A percentile compares a stretch with the other conserved stretches of the same genome.
Conservation (phyloP, 2,329 filamentous ascomycete species). For the Shiraia sp. region DNA sequence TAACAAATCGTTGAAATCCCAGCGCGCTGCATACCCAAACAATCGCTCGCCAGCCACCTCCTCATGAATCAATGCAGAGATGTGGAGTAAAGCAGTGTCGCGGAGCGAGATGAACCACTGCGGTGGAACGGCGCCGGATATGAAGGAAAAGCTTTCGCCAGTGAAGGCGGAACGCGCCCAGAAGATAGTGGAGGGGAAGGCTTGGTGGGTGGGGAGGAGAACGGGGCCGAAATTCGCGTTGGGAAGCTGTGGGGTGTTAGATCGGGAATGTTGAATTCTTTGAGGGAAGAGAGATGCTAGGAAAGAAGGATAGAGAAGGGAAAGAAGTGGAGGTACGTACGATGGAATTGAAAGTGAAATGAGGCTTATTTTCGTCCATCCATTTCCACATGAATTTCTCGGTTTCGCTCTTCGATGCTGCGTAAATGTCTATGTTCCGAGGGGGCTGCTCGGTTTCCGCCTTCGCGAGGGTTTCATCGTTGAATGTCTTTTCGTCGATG, state of each 20-base stretch:
- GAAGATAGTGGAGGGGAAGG: constrained; percentile 31
- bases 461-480: constrained; percentile 39
- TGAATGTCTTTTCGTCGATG: constrained; percentile 43
- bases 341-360: constrained; percentile 50
- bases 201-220: constrained; percentile 41
- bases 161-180: constrained; percentile 29
- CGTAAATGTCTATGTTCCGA: constrained; percentile 43
- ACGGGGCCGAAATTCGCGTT: constrained; percentile 44
- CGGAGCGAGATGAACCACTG: constrained; percentile 28
- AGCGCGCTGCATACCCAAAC: constrained; percentile 56
- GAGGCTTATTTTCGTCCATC: constrained; percentile 48
- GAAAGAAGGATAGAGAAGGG: too few relatives aligned
- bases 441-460: constrained; percentile 20
- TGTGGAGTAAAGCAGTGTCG: constrained; percentile 54
- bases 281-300: neutral
- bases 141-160: constrained; percentile 39
- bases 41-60: constrained; percentile 55
- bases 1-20: constrained; percentile 53
- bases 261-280: neutral
- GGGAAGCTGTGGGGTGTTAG: constrained; percentile 25
- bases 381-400: constrained; percentile 55
- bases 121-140: constrained; percentile 5
- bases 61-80: constrained; percentile 55
- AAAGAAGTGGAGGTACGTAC: constrained; percentile 12
- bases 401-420: constrained; percentile 52